These are phyloP conservation scores for Xanthoceras sorbifolium DNA, from an alignment of 345 rosid genomes.

Conservation along the genomic window DNA sequence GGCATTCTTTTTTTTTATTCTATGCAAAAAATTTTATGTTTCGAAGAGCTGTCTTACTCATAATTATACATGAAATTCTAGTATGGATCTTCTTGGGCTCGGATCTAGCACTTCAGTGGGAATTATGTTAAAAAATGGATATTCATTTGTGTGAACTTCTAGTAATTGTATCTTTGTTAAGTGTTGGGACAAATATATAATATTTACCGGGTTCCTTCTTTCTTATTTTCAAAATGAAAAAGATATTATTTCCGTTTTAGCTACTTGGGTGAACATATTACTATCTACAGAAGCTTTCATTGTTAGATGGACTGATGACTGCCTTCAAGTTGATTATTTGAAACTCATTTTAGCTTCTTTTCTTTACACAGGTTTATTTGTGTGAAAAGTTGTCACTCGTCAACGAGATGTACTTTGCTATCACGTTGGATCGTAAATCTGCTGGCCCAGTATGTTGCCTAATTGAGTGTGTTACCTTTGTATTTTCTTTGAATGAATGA, in stretches of 20 bases:
- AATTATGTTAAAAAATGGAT: not conserved
- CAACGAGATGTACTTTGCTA: conserved; percentile 99
- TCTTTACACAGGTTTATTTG: conserved; percentile 75
- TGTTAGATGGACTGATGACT: not conserved
- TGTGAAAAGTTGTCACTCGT: conserved; percentile 88
- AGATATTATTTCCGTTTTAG: not conserved
- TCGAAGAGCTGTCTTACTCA: not conserved
- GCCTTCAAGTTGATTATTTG: not conserved
- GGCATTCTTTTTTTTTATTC: conserved; percentile 14
- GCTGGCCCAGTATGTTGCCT: conserved; percentile 87
- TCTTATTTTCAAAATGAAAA: not conserved
- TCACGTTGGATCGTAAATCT: conserved; percentile 88
- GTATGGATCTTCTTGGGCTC: not conserved
- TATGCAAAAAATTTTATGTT: conserved; percentile 1
- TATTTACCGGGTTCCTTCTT: not conserved
- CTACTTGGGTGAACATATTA: not conserved
- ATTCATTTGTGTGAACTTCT: not conserved
- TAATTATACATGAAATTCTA: not conserved
- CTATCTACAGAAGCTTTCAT: not conserved
- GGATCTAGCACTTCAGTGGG: not conserved
- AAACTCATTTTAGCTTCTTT: conserved; percentile 15
- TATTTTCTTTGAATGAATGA: not conserved
- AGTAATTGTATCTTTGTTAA: not conserved
- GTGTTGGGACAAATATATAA: not conserved
- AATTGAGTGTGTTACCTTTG: not conserved